A percentile compares a stretch with the other conserved stretches of the same genome.
Conservation (phyloP, 1,284 basidiomycete genomes). For the Takashimella koratensis region DNA sequence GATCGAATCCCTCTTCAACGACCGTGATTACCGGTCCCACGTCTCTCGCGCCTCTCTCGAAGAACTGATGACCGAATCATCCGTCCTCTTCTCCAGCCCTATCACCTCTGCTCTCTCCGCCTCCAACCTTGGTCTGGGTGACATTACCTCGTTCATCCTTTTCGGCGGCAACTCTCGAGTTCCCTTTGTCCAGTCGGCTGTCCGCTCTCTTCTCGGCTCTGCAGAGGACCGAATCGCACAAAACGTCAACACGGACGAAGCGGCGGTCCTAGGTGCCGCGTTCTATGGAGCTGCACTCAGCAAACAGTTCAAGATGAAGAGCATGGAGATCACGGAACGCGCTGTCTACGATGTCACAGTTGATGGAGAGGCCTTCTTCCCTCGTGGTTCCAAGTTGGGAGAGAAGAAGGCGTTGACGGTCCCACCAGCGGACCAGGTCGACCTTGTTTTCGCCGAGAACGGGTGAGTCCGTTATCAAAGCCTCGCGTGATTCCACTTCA, state of each 20-base stretch:
- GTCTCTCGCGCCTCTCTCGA: conserved; percentile 78
- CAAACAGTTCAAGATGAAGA: conserved; percentile 92
- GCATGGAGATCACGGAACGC: conserved; percentile 78
- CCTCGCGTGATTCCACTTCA: background rate
- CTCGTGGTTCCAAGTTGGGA: conserved; percentile 66
- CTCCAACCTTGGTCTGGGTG: conserved; percentile 65
- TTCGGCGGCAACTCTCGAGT: conserved; percentile 86
- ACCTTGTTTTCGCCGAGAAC: conserved; percentile 65
- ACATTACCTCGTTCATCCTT: conserved; percentile 79
- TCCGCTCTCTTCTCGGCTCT: conserved; percentile 73
- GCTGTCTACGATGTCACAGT: conserved; percentile 57
- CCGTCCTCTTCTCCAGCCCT: conserved; percentile 63
- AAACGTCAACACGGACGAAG: conserved; percentile 97
- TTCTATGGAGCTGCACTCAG: conserved; percentile 87
- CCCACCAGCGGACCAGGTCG: conserved; percentile 73
- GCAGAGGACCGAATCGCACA: conserved; percentile 70
- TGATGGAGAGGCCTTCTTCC: conserved; percentile 59
- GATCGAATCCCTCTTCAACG: conserved; percentile 84
- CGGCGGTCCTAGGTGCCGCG: conserved; percentile 88
- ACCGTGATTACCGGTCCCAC: conserved; percentile 82
- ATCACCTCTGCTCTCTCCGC: conserved; percentile 70
- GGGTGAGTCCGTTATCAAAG: conserved; percentile 38
- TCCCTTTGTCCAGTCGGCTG: conserved; percentile 82
- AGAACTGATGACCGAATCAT: conserved; percentile 56
- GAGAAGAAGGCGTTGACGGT: conserved; percentile 79